These are phyloP conservation scores for Sphagnum tenellum DNA, from an alignment of 225 moss, liverwort and hornwort species.

Conservation along the genomic window DNA sequence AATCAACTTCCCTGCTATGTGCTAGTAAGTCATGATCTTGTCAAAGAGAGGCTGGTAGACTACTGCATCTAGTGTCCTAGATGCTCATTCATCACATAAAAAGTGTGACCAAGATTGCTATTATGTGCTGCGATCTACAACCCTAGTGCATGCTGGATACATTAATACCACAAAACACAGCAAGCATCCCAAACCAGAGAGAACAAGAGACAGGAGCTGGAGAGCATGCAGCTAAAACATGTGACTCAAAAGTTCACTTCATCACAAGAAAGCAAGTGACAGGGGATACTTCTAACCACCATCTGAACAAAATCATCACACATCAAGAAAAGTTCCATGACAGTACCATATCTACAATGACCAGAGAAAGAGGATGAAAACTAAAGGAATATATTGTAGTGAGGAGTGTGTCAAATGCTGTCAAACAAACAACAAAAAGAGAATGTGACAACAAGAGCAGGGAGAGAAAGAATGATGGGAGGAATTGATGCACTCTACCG, in stretches of 20 bases:
- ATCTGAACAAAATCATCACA: not conserved
- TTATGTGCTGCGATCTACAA: too few species aligned
- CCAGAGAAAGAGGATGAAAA: not conserved
- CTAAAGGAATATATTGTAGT: not conserved
- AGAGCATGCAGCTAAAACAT: not conserved
- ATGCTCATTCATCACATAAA: too few species aligned
- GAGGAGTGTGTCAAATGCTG: too few species aligned
- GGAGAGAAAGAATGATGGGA: not conserved
- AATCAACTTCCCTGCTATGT: too few species aligned
- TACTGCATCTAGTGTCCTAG: too few species aligned
- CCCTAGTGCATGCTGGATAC: too few species aligned
- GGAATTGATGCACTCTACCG: conserved; percentile 44
- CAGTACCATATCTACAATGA: not conserved
- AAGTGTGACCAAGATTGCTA: too few species aligned
- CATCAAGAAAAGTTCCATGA: not conserved
- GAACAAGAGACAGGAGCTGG: too few species aligned
- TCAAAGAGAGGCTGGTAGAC: too few species aligned
- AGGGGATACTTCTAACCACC: not conserved
- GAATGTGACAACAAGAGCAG: not conserved
- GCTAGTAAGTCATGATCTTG: too few species aligned
- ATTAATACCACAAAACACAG: too few species aligned
- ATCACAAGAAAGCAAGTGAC: not conserved
- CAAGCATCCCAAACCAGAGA: too few species aligned
- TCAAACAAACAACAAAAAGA: not conserved
- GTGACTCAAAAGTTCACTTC: conserved; percentile 1